phyloP scores from a whole-genome alignment of 768 basidiomycete genomes.

The Multifurca ochricompacta region DNA sequence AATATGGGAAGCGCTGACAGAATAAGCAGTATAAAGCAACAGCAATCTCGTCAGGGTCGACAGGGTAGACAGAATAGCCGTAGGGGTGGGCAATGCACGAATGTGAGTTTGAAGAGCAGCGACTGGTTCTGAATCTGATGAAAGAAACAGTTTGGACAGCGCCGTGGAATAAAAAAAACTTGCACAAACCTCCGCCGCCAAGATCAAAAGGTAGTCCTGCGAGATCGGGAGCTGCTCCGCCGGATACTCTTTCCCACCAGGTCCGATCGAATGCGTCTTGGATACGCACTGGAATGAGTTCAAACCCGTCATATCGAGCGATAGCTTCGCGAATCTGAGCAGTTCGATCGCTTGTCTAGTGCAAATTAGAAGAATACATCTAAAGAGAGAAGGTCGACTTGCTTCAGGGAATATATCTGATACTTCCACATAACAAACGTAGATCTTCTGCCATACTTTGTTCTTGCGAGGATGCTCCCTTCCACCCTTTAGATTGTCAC shows the following conservation, averaged over 20 bases:
- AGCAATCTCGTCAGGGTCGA: constrained; percentile 58
- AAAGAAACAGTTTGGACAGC: constrained; percentile 11
- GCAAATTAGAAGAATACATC: background rate
- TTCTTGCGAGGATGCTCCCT: constrained; percentile 58
- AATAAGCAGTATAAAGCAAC: constrained; percentile 55
- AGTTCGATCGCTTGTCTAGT: constrained; percentile 48
- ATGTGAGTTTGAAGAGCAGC: constrained; percentile 44
- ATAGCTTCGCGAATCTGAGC: constrained; percentile 43
- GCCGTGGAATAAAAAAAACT: background rate
- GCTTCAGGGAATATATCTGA: constrained; percentile 56
- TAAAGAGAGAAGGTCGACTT: constrained; percentile 25
- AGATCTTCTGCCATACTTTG: constrained; percentile 53
- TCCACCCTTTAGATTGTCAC: constrained; percentile 40
- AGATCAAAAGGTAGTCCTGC: constrained; percentile 39
- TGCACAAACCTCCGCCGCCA: constrained; percentile 41
- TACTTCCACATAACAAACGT: constrained; percentile 64
- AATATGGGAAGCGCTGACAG: constrained; percentile 60
- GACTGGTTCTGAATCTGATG: constrained; percentile 21
- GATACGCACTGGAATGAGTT: constrained; percentile 55
- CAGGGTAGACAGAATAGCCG: constrained; percentile 54
- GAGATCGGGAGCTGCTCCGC: constrained; percentile 19
- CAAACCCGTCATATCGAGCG: constrained; percentile 40
- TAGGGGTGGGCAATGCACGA: constrained; percentile 63
- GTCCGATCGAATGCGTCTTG: constrained; percentile 65
- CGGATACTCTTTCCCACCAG: constrained; percentile 55